Conservation (phyloP, 768 basidiomycete species). For the Naganishia friedmannii region DNA sequence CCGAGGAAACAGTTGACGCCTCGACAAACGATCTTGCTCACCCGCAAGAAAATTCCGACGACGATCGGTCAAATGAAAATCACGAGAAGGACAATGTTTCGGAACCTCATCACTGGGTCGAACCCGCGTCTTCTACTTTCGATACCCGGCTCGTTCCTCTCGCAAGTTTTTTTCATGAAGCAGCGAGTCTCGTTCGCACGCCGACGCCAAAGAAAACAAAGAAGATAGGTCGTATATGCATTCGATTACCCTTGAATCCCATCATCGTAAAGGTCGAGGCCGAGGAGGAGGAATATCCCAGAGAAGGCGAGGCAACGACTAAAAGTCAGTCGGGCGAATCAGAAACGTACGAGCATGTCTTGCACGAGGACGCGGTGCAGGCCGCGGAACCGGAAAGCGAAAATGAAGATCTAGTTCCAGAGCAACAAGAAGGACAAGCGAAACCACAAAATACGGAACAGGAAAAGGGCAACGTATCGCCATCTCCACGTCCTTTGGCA, state of each 20-base stretch:
- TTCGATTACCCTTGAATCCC: constrained; percentile 8
- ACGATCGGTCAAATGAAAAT: not conserved
- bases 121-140: not conserved
- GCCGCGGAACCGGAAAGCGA: not conserved
- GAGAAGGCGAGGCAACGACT: not conserved
- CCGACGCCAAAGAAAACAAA: not conserved
- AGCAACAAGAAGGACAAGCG: not conserved
- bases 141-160: not conserved
- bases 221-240: constrained; percentile 15
- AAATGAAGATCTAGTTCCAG: not conserved
- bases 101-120: not conserved
- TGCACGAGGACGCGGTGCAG: not conserved
- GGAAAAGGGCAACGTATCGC: not conserved
- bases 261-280: constrained; percentile 18
- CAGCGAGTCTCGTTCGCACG: not conserved
- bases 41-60: not conserved
- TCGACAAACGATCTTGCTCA: not conserved
- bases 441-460: not conserved
- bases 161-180: not conserved
- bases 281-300: not conserved
- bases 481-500: not conserved
- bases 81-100: not conserved
- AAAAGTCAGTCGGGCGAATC: not conserved
- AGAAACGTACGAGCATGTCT: not conserved
- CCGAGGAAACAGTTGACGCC: not conserved